These are phyloP conservation scores for Parafenestella ontariensis DNA, from an alignment of 2,329 filamentous ascomycete genomes.

Conservation along the genomic window DNA sequence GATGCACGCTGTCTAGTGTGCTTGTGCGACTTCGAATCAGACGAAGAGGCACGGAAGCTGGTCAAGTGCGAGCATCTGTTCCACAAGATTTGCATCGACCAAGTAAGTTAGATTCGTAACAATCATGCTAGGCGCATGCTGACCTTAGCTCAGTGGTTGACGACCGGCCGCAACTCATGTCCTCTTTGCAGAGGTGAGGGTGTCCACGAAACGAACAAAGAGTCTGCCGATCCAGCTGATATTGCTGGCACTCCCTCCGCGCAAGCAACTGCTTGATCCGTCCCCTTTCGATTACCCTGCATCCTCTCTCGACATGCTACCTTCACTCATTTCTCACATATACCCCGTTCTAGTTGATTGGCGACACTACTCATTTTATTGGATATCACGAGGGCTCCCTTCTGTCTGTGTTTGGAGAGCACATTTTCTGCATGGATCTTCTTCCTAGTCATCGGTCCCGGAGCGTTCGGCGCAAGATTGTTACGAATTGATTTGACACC, in stretches of 20 bases:
- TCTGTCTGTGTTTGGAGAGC: neutral
- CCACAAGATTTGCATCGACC: constrained; percentile 73
- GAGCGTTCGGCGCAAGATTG: constrained; percentile 27
- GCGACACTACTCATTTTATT: constrained; percentile 7
- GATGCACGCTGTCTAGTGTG: constrained; percentile 70
- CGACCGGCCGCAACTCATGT: constrained; percentile 70
- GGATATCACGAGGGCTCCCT: constrained; percentile 4
- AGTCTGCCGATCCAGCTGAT: constrained; percentile 11
- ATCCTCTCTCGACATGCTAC: neutral
- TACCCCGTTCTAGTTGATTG: constrained; percentile 17
- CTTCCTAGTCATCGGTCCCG: constrained; percentile 16
- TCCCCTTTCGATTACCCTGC: neutral
- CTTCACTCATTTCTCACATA: constrained; percentile 18
- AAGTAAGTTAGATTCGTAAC: constrained; percentile 57
- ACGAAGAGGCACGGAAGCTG: constrained; percentile 67
- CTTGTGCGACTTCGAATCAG: constrained; percentile 68
- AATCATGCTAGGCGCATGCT: constrained; percentile 6
- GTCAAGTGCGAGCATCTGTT: constrained; percentile 71
- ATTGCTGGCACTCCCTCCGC: constrained; percentile 8
- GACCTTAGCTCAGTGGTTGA: constrained; percentile 64
- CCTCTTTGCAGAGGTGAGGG: constrained; percentile 67
- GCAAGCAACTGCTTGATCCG: constrained; percentile 13
- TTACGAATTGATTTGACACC: neutral
- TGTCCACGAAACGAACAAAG: constrained; percentile 57
- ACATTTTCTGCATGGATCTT: neutral